Evolutionary conservation across 2,329 filamentous ascomycete genomes (phyloP).

Genomic region (Pseudocercospora cruenta): DNA sequence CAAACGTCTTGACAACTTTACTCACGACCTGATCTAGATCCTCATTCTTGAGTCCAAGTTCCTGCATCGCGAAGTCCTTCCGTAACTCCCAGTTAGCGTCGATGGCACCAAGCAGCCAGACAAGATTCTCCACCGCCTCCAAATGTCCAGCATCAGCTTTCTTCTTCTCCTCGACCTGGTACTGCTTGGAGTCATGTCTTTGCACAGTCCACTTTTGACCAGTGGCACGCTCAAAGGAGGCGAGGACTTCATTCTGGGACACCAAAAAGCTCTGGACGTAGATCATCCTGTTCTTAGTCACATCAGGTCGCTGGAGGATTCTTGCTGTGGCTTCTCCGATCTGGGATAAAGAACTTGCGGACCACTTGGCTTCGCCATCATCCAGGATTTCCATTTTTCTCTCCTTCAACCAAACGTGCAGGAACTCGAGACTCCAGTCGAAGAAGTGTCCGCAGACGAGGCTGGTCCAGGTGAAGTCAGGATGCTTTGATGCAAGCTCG

Average conservation of each 20-base stretch:
- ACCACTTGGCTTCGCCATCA: slow-evolving; percentile 57
- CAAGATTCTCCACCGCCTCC: slow-evolving; percentile 36
- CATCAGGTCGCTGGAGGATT: slow-evolving; percentile 53
- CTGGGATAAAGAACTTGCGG: slow-evolving; percentile 55
- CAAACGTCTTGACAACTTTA: slow-evolving; percentile 34
- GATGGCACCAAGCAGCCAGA: slow-evolving; percentile 37
- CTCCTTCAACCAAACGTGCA: slow-evolving; percentile 56
- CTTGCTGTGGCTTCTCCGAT: slow-evolving; percentile 58
- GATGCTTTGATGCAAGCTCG: slow-evolving; percentile 40
- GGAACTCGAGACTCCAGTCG: slow-evolving; percentile 61
- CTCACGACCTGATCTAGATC: slow-evolving; percentile 44
- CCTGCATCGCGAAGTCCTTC: slow-evolving; percentile 46
- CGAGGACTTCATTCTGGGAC: slow-evolving; percentile 62
- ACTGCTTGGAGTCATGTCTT: slow-evolving; percentile 40
- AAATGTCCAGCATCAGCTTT: slow-evolving; percentile 44
- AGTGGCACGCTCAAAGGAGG: slow-evolving; percentile 56
- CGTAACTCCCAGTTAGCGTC: slow-evolving; percentile 39
- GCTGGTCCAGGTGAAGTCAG: slow-evolving; percentile 61
- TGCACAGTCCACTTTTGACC: slow-evolving; percentile 56
- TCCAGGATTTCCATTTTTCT: slow-evolving; percentile 61
- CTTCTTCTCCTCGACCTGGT: slow-evolving; percentile 37
- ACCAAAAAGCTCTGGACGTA: slow-evolving; percentile 61
- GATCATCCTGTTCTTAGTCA: slow-evolving; percentile 63
- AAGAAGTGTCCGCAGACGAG: slow-evolving; percentile 64
- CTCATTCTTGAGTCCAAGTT: slow-evolving; percentile 47